Evolutionary conservation across 2,329 filamentous ascomycete species (phyloP), one percentile per base, ranked within the genome.

Genomic region (Cladosporium cucumerinum): DNA sequence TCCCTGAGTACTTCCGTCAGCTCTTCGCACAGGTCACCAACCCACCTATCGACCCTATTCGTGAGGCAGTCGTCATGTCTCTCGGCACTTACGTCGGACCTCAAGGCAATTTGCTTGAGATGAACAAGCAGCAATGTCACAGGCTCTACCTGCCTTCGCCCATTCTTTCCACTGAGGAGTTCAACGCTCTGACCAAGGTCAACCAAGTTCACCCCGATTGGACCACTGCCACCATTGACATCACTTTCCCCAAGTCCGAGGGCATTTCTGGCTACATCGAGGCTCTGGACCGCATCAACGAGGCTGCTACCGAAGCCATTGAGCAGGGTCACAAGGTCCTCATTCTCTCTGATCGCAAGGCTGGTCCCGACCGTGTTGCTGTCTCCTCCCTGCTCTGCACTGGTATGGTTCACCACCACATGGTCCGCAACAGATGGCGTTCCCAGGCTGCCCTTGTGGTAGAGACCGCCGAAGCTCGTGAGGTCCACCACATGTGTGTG

Each of bases 401-500:
- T 63, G 92, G 92, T 75, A 92, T 97, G 85, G 91, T 97, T 26
- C 94, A 98, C 79, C 94, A 97, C 75, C 93, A 97, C 77, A 84
- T 98, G 70, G 93, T 97, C 67, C 90, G 89, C 79, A 97, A 97
- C 85, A 94, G 96, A 81, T 96, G 93, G 92, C 87, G 94, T 77
- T 93, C 94, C 14, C 87, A 93, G 79, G 92, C 87, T 70, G 94
- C 93, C 55, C 81, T 98, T 54, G 85, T 97, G 48, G 87, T 97
- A 36, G 94, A 98, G 82, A 97, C 93, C 68, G 94, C 90, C 54
- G 94, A 98, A 78, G 94, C 94, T 72, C 92, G 94, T 80, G 94
- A 98, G 79, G 94, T 98, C 8, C 94, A 98, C 79, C 94, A 98
- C 81, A 96, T 97, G 92, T 97, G 92, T 81, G 94, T 98, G n/a